Evolutionary conservation across 2,329 filamentous ascomycete genomes (phyloP), one percentile per base, ranked within the genome.

Genomic region (Microdochium trichocladiopsis): DNA sequence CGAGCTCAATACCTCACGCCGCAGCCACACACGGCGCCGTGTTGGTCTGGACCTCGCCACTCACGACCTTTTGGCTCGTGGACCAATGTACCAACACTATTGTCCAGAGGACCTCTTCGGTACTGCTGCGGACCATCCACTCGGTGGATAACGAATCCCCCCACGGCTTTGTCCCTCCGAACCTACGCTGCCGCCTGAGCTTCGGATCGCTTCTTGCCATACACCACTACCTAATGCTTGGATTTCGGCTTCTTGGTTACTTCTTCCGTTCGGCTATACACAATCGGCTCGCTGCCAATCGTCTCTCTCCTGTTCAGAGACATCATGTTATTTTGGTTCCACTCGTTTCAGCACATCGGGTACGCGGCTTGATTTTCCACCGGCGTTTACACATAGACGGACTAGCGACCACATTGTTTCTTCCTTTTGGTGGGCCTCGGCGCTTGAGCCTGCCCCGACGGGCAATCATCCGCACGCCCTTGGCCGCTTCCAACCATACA

Each of bases 171-270:
- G 4, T 18, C 16, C n/a, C 41, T 45, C 5, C 18, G 6, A 16
- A 4, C 41, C 18, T 16, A 45, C 18, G 41, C 41, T 18, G 22
- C 55, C 50, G 57, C 50, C 50, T n/a, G n/a, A 51, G 57, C 57
- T 58, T 63, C 62, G 54, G 58, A 53, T 60, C 63, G 63, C 53
- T 52, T 55, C 54, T 51, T 61, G 61, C 66, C 66, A 66, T 67
- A 60, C 54, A 54, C 25, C 47, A 49, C 16, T 50, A 48, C 47
- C 21, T 57, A 51, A 54, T 59, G 25, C 25, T 33, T 14, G 28
- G 47, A 4, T 49, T 28, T 28, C 21, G 3, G 5, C 22, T 9
- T 9, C 6, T 22, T 28, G 47, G 5, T 49, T 33, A 9, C 47
- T 25, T 14, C 24, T 45, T 18, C 41, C 12, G n/a, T 22, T 45